Base-by-base conservation (phyloP, 306 rosid species). In the Macrotyloma uniflorum region DNA sequence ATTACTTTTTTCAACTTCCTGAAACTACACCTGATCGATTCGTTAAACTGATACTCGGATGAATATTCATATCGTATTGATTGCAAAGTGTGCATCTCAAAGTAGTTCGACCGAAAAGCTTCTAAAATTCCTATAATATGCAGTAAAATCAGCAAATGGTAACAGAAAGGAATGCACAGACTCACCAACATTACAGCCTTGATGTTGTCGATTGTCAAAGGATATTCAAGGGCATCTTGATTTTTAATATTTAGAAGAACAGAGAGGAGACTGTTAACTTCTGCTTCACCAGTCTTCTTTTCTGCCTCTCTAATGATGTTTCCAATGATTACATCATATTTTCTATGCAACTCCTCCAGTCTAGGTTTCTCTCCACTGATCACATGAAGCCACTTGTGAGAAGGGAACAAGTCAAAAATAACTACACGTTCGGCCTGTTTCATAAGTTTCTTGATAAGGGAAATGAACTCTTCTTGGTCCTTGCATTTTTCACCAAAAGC, bases 161-260 rank as follows among this genome's bases (percentile, higher is more conserved):
- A 15, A 7, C 24, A 8, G 14, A 30, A 63, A 33, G 24, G 16
- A 63, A 20, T 18, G 19, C 50, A 36, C 0, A 35, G 1, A 65
- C 71, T 66, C 19, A 66, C 53, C 50, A 20, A 5, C 33, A 66
- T 66, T 18, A 66, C 33, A 66, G 33, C 71, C 42, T 66, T 66
- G 35, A 66, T 40, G 53, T 38, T 66, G 19, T 66, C 7, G 20
- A 40, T 40, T 66, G 71, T 66, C 12, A 66, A 11, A 18, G 50
- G 71, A 40, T 5, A 10, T 66, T 66, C 33, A 20, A 40, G 19
- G 51, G 35, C 19, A 10, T 14, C 71, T 20, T 66, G 71, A 5
- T 66, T 42, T 66, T 20, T 66, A 11, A 66, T 5, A 20, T 66
- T 66, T 19, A 66, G 6, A 66, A 65, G 71, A 40, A 66, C 53